Evolutionary conservation across 305 asterid species (phyloP).

Genomic region (Caryopteris hybrid): DNA sequence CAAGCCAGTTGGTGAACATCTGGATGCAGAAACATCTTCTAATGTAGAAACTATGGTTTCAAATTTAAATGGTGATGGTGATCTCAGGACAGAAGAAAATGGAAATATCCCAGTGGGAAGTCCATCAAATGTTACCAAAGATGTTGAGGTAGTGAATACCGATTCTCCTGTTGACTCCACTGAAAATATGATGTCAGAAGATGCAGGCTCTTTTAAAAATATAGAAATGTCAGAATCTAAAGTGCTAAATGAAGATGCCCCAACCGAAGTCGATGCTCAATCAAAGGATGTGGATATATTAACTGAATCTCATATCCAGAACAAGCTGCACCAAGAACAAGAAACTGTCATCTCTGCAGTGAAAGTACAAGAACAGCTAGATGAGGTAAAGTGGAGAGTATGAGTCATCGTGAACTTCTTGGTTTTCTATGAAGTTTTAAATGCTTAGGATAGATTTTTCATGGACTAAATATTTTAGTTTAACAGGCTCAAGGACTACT

Average conservation of each 20-base stretch:
- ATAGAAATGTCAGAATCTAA: conserved; percentile 39
- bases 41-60: conserved; percentile 38
- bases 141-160: conserved; percentile 29
- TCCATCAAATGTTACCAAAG: conserved; percentile 32
- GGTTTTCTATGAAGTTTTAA: conserved; percentile 4
- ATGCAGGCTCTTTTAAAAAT: conserved; percentile 31
- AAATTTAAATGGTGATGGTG: conserved; percentile 36
- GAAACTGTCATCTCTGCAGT: conserved; percentile 39
- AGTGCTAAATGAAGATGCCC: conserved; percentile 38
- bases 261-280: conserved; percentile 32
- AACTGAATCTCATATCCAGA: conserved; percentile 42
- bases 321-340: conserved; percentile 49
- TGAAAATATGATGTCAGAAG: conserved; percentile 39
- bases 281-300: conserved; percentile 35
- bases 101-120: conserved; percentile 39
- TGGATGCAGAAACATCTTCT: conserved; percentile 36
- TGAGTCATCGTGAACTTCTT: conserved; percentile 8
- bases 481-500: conserved; percentile 96
- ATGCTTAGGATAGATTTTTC: conserved; percentile 21
- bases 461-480: conserved; percentile 32
- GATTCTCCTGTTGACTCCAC: conserved; percentile 43
- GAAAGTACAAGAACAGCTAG: conserved; percentile 84
- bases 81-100: conserved; percentile 29
- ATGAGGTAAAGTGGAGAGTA: conserved; percentile 79
- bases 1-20: conserved; percentile 35